phyloP scores from a whole-genome alignment of 1,284 basidiomycete species.

The Cerioporus squamosus region DNA sequence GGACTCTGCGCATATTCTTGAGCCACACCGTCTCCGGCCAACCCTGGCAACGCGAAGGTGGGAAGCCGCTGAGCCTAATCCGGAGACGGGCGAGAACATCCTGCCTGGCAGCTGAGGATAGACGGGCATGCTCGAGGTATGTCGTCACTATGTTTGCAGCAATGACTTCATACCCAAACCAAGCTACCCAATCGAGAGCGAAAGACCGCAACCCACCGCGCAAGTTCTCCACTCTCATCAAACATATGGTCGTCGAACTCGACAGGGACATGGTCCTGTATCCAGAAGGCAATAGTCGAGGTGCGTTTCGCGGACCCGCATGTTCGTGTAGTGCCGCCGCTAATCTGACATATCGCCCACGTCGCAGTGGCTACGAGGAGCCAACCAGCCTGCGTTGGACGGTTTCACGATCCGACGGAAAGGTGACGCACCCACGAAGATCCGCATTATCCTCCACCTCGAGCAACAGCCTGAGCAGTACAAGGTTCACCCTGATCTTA shows the following conservation, averaged over 20 bases:
- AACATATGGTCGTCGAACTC: slow-evolving; percentile 85
- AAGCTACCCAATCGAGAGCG: slow-evolving; percentile 62
- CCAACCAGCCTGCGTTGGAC: slow-evolving; percentile 71
- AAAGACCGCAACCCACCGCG: slow-evolving; percentile 70
- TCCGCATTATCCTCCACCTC: slow-evolving; percentile 82
- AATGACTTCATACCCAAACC: not conserved
- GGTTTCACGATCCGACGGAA: slow-evolving; percentile 89
- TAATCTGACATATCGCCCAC: not conserved
- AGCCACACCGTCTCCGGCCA: slow-evolving; percentile 91
- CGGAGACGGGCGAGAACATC: slow-evolving; percentile 78
- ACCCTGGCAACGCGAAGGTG: slow-evolving; percentile 59
- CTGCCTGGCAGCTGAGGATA: slow-evolving; percentile 89
- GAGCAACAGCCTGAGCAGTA: slow-evolving; percentile 89
- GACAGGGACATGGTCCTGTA: slow-evolving; percentile 85
- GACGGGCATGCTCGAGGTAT: slow-evolving; percentile 86
- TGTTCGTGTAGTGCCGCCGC: too few species aligned
- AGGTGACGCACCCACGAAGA: slow-evolving; percentile 79
- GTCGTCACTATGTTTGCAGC: slow-evolving; percentile 23
- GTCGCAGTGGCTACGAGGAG: slow-evolving; percentile 72
- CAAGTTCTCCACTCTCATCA: slow-evolving; percentile 89
- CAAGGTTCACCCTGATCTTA: slow-evolving; percentile 80
- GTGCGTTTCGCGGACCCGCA: slow-evolving; percentile 44
- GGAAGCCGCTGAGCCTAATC: slow-evolving; percentile 44
- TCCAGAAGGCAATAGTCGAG: slow-evolving; percentile 82
- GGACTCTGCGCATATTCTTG: slow-evolving; percentile 88